A percentile compares a stretch with the other conserved stretches of the same genome.
phyloP scores from a whole-genome alignment of 2,329 filamentous ascomycete genomes.

The Pleurostoma richardsiae region DNA sequence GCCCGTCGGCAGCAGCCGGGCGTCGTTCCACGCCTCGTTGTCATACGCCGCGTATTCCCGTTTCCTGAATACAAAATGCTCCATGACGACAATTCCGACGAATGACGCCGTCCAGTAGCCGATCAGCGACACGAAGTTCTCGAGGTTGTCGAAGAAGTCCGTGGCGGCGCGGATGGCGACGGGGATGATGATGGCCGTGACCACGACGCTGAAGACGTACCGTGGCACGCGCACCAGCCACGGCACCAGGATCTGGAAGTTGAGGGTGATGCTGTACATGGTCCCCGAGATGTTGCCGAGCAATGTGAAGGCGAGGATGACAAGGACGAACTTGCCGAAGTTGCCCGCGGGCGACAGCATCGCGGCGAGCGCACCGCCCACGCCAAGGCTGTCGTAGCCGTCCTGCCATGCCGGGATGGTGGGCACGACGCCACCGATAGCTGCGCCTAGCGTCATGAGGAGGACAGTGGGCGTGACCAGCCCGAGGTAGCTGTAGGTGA shows the following conservation, averaged over 20 bases:
- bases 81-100: not conserved
- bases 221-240: conserved; percentile 32
- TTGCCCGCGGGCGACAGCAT: conserved; percentile 2
- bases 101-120: conserved; percentile 7
- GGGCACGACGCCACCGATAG: conserved; percentile 5
- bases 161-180: conserved; percentile 31
- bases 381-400: not conserved
- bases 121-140: conserved; percentile 38
- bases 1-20: conserved; percentile 16
- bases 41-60: conserved; percentile 13
- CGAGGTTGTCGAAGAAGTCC: conserved; percentile 33
- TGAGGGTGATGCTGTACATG: conserved; percentile 58
- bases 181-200: conserved; percentile 33
- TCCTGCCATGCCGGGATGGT: conserved; percentile 1
- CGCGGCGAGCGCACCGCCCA: conserved; percentile 4
- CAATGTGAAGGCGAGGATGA: conserved; percentile 51
- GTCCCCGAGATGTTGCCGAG: conserved; percentile 56
- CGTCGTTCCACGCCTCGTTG: conserved; percentile 16
- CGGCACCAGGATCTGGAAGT: conserved; percentile 44
- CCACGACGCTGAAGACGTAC: conserved; percentile 31
- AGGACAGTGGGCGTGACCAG: conserved; percentile 1
- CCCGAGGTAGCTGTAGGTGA: conserved; percentile 2
- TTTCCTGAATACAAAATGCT: conserved; percentile 12
- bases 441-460: conserved; percentile 7
- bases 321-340: conserved; percentile 4